phyloP scores from a whole-genome alignment of 129 eudicot species.

The Lactuca sativa region DNA sequence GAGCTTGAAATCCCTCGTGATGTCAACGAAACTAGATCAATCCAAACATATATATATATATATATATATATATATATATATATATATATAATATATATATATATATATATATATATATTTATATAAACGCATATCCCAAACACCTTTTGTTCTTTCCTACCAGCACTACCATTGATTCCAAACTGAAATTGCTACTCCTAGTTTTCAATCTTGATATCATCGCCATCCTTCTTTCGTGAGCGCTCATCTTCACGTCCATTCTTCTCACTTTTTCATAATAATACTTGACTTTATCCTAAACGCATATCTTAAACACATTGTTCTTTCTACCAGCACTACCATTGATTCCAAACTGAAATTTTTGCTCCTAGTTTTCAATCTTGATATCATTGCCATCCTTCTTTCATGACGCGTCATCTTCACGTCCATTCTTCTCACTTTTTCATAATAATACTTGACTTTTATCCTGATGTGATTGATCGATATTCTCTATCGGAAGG shows the following conservation, averaged over 20 bases:
- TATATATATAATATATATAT: too few relatives aligned
- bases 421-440: constrained; percentile 38
- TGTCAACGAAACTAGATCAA: too few relatives aligned
- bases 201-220: constrained; percentile 15
- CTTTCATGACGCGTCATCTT: constrained; percentile 21
- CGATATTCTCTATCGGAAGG: not conserved
- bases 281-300: not conserved
- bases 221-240: constrained; percentile 4
- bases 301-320: too few relatives aligned
- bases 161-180: constrained; percentile 59
- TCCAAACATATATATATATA: too few relatives aligned
- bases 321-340: constrained; percentile 38
- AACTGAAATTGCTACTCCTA: constrained; percentile 45
- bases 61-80: too few relatives aligned
- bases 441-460: constrained; percentile 20
- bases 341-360: constrained; percentile 62
- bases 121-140: too few relatives aligned
- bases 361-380: constrained; percentile 23
- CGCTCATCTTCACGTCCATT: constrained; percentile 38
- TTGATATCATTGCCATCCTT: constrained; percentile 17
- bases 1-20: too few relatives aligned
- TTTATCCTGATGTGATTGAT: not conserved
- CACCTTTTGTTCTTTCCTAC: constrained; percentile 3
- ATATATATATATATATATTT: too few relatives aligned
- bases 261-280: constrained; percentile 32